Evolutionary conservation across 73 alveolate species (phyloP).

Genomic region (Stentor coeruleus): DNA sequence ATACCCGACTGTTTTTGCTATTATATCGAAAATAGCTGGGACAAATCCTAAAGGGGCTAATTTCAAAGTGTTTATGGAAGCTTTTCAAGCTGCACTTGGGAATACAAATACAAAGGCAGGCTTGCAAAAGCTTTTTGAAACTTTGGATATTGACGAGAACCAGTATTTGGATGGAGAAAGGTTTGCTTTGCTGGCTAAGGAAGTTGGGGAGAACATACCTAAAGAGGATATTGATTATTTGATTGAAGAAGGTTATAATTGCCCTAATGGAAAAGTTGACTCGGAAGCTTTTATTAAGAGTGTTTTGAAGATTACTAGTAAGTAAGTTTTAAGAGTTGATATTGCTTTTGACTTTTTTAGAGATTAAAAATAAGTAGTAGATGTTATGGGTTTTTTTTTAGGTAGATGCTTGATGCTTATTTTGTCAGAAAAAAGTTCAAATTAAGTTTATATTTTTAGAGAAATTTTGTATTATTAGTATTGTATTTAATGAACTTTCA

Average conservation of each 20-base stretch:
- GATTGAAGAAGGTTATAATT: conserved; percentile 44
- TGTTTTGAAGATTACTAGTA: too few species aligned
- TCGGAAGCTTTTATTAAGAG: conserved; percentile 50
- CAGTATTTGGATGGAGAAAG: conserved; percentile 42
- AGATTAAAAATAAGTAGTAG: too few species aligned
- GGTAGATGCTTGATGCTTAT: too few species aligned
- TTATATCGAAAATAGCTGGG: conserved; percentile 37
- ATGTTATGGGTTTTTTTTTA: too few species aligned
- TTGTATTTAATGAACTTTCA: too few species aligned
- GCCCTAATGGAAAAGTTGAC: conserved; percentile 63
- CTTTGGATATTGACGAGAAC: conserved; percentile 51
- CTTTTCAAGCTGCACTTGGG: conserved; percentile 37
- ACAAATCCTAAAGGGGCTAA: conserved; percentile 41
- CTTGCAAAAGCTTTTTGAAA: conserved; percentile 44
- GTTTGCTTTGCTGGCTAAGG: conserved; percentile 37
- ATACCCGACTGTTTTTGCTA: conserved; percentile 35
- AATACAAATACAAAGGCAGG: conserved; percentile 49
- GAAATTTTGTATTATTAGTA: too few species aligned
- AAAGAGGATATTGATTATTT: conserved; percentile 53
- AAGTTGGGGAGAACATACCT: conserved; percentile 52
- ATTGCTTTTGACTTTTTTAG: too few species aligned
- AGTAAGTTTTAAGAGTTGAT: too few species aligned
- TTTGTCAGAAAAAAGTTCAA: too few species aligned
- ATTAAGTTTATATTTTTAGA: too few species aligned
- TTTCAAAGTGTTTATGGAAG: conserved; percentile 62